phyloP scores from a whole-genome alignment of 331 rosid species.

The Acacia pycnantha region DNA sequence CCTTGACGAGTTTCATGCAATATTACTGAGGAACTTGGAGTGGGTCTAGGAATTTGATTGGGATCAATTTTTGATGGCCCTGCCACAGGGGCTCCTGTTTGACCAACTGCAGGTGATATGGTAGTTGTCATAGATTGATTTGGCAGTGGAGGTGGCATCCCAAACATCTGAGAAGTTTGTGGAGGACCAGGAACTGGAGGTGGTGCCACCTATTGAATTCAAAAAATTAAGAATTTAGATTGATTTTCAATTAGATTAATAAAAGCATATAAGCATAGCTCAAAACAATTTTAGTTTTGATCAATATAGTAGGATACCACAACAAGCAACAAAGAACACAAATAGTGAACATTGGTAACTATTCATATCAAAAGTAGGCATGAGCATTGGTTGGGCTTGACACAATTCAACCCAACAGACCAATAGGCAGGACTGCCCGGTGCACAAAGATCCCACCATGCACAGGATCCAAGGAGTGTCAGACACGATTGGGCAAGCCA shows the following conservation, averaged over 20 bases:
- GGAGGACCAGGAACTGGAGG: conserved; percentile 62
- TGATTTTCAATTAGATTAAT: conserved; percentile 10
- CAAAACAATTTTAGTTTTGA: conserved; percentile 1
- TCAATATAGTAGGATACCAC: neutral
- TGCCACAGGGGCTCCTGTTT: conserved; percentile 81
- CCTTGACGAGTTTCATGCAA: conserved; percentile 90
- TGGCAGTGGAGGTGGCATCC: conserved; percentile 83
- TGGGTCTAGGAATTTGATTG: conserved; percentile 93
- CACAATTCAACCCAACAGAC: neutral
- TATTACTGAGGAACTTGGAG: conserved; percentile 76
- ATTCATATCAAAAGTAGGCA: neutral
- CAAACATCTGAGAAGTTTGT: conserved; percentile 85
- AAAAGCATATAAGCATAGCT: conserved; percentile 4
- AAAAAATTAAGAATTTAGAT: conserved; percentile 26
- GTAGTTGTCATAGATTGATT: conserved; percentile 93
- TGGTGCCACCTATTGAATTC: conserved; percentile 53
- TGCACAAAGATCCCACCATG: neutral
- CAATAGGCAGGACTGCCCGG: neutral
- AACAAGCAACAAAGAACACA: neutral
- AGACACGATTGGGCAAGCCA: neutral
- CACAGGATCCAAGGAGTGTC: neutral
- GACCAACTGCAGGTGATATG: conserved; percentile 74
- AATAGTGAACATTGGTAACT: neutral
- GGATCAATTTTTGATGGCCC: conserved; percentile 95
- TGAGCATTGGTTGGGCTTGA: neutral